Conservation (phyloP, 1,139 yeast species). For the Protomyces arabidopsidicola region DNA sequence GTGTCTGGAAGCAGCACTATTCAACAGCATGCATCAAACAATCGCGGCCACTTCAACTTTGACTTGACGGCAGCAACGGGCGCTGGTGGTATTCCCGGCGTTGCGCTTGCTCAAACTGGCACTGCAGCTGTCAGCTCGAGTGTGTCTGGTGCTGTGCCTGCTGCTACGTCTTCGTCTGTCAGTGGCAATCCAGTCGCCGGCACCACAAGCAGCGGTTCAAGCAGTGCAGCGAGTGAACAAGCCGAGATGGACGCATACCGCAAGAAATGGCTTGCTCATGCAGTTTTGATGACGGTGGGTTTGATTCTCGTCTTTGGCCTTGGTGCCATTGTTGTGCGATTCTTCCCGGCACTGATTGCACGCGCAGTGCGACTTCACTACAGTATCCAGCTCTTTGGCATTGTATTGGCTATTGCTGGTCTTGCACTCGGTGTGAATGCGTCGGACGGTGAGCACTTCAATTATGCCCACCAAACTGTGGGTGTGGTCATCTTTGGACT, state of each 20-base stretch:
- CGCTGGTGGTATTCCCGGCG: neutral
- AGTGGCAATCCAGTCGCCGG: neutral
- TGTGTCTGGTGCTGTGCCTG: neutral
- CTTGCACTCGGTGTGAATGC: neutral
- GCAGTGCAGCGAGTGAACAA: neutral
- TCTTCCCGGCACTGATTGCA: neutral
- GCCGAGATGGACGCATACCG: neutral
- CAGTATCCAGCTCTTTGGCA: neutral
- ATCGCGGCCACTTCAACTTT: neutral
- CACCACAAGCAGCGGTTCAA: neutral
- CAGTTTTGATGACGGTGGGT: constrained; percentile 3
- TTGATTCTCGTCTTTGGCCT: neutral
- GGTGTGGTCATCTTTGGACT: constrained; percentile 8
- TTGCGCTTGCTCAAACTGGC: neutral
- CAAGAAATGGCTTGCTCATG: neutral
- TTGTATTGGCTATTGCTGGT: neutral
- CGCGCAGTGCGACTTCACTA: constrained; percentile 3
- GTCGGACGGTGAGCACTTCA: neutral
- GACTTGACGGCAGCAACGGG: neutral
- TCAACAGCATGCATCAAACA: neutral
- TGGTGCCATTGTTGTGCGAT: constrained; percentile 2
- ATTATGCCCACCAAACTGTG: constrained; percentile 7
- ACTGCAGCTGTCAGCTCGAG: neutral
- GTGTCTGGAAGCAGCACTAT: neutral
- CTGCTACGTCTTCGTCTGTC: neutral